These are phyloP conservation scores for Salix udensis DNA, from an alignment of 345 rosid genomes.

Conservation along the genomic window DNA sequence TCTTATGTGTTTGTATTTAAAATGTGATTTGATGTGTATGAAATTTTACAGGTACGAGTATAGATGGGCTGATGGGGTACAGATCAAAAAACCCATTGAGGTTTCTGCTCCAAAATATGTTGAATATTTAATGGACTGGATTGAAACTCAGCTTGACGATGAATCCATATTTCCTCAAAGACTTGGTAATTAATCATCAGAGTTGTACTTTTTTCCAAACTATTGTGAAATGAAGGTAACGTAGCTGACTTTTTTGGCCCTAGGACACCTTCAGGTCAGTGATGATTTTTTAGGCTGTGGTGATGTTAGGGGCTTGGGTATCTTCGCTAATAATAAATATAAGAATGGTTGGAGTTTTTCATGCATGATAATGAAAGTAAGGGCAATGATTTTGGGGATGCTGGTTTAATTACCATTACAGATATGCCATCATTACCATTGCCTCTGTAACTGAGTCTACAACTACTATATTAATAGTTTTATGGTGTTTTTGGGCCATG, in stretches of 20 bases:
- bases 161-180: slow-evolving; percentile 95
- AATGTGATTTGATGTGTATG: slow-evolving; percentile 14
- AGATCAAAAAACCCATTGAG: slow-evolving; percentile 95
- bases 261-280: background rate
- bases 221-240: background rate
- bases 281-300: no score
- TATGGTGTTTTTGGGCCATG: no score
- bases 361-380: background rate
- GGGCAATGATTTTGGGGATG: background rate
- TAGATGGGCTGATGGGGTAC: slow-evolving; percentile 99
- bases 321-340: background rate
- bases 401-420: background rate
- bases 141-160: slow-evolving; percentile 92
- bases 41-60: slow-evolving; percentile 72
- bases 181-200: slow-evolving; percentile 58
- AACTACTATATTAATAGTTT: no score
- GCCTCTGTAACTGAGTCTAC: no score
- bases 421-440: no score
- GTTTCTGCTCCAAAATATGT: slow-evolving; percentile 99
- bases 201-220: background rate
- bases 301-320: background rate
- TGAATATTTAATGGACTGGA: slow-evolving; percentile 99
- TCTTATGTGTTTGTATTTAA: background rate
- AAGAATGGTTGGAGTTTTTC: background rate
- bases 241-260: background rate